Percentiles rank a stretch among this genome's conserved stretches.
phyloP scores from a whole-genome alignment of 2,329 filamentous ascomycete species.

The Trichoderma lentiforme region DNA sequence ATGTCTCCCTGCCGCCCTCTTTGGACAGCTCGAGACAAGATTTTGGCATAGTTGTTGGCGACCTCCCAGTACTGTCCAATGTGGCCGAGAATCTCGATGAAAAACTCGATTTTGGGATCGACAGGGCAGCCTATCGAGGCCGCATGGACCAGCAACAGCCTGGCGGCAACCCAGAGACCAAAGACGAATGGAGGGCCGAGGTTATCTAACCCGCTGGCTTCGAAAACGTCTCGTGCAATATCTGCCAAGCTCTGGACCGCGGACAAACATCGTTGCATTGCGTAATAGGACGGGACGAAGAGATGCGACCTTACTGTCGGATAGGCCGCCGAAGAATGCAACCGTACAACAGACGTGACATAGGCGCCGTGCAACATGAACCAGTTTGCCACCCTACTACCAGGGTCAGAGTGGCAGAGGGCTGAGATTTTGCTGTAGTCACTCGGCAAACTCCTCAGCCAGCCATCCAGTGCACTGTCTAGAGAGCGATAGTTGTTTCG shows the following conservation, averaged over 20 bases:
- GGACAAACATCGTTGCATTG: slow-evolving; percentile 44
- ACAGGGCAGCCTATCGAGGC: slow-evolving; percentile 37
- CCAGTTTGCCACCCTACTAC: slow-evolving; percentile 45
- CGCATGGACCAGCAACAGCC: slow-evolving; percentile 41
- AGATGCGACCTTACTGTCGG: slow-evolving; percentile 39
- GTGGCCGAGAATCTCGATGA: slow-evolving; percentile 40
- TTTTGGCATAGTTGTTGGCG: slow-evolving; percentile 41
- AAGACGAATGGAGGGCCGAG: slow-evolving; percentile 44
- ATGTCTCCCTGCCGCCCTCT: slow-evolving; percentile 35
- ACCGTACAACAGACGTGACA: slow-evolving; percentile 41
- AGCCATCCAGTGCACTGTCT: slow-evolving; percentile 39
- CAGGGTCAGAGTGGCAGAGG: slow-evolving; percentile 44
- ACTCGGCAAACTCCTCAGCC: slow-evolving; percentile 42
- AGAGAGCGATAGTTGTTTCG: slow-evolving; percentile 40
- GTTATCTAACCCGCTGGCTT: slow-evolving; percentile 42
- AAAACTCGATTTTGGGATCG: slow-evolving; percentile 42
- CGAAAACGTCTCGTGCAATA: slow-evolving; percentile 42
- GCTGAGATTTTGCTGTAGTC: slow-evolving; percentile 46
- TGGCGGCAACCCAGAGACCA: slow-evolving; percentile 43
- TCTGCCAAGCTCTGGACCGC: slow-evolving; percentile 43
- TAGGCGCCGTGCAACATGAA: slow-evolving; percentile 46
- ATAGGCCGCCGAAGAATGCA: slow-evolving; percentile 45
- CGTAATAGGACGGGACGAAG: slow-evolving; percentile 43
- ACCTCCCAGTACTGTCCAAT: slow-evolving; percentile 45
- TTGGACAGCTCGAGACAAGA: slow-evolving; percentile 39